Evolutionary conservation across 768 basidiomycete genomes (phyloP).

Genomic region (Kwoniella sp.): DNA sequence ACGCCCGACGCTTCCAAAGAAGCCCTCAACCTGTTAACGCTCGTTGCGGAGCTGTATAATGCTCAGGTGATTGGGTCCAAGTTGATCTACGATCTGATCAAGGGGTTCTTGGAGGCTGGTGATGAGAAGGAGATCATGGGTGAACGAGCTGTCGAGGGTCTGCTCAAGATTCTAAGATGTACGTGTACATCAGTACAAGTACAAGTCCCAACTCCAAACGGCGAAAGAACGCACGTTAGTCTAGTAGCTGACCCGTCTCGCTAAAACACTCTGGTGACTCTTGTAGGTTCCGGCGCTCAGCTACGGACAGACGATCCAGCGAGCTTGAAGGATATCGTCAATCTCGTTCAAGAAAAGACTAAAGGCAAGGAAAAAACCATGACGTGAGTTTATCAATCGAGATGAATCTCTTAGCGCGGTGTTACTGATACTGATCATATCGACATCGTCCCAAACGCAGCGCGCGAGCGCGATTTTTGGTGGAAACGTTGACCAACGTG

Average conservation of each 20-base stretch:
- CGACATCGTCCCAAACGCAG: slow-evolving; percentile 59
- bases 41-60: slow-evolving; percentile 92
- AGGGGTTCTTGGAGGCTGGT: slow-evolving; percentile 67
- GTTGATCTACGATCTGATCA: slow-evolving; percentile 88
- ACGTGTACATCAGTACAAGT: slow-evolving; percentile 8
- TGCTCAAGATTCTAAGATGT: slow-evolving; percentile 75
- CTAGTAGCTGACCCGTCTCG: not conserved
- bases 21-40: slow-evolving; percentile 79
- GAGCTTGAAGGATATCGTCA: slow-evolving; percentile 86
- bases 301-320: slow-evolving; percentile 88
- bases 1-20: slow-evolving; percentile 71
- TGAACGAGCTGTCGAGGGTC: slow-evolving; percentile 80
- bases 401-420: no score
- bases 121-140: slow-evolving; percentile 57
- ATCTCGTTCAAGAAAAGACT: slow-evolving; percentile 74
- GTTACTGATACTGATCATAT: slow-evolving; percentile 1
- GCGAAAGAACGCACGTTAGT: no score
- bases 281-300: slow-evolving; percentile 93
- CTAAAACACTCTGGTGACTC: not conserved
- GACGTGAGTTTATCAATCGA: slow-evolving; percentile 60
- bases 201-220: no score
- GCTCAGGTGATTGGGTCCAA: slow-evolving; percentile 88
- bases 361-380: slow-evolving; percentile 59
- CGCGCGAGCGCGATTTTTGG: slow-evolving; percentile 91
- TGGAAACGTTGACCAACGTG: slow-evolving; percentile 86